Evolutionary conservation across 805 yeast genomes (phyloP), one percentile per base, ranked within the genome.

Genomic region (Zygosaccharomyces bailii): DNA sequence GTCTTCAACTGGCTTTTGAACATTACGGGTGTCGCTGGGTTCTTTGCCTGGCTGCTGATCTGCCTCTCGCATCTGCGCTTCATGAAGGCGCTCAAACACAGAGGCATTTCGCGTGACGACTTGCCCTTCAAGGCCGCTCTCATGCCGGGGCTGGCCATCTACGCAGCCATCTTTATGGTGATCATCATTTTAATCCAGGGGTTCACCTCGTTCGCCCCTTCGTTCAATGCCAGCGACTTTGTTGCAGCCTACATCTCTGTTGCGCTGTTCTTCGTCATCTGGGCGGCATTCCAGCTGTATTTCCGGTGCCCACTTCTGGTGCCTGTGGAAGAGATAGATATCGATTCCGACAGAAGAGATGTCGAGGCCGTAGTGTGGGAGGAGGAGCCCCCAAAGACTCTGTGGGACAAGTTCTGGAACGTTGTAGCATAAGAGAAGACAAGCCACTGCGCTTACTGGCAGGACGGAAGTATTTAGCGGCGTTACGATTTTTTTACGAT

Each of bases 21-120:
- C 62, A 82, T 84, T 54, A 76, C 86, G n/a, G 85, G 86, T 21
- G 82, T 83, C 39, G 82, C 89, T 8, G 90, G 90, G 47, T 72
- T 84, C 52, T 80, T 83, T 53, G 74, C 86, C 13, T 82, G 90
- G 90, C 74, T 79, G 39, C 75, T 79, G 60, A 82, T 84, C 49
- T 72, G 81, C 21, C 63, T 75, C 36, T 70, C 84, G 2, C 90
- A 83, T 64, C 66, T 84, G 45, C 71, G 90, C 61, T 84, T 84
- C 66, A 84, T 84, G 82, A 63, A 70, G 32, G 81, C 83, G 25
- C 67, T 86, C 55, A 76, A 74, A 54, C 61, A 69, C 17, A 77
- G 88, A 61, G 80, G 81, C 40, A 80, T 84, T 44, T 70, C 82
- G 19, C 70, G 95, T 57, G 80, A 82, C 54, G 72, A 75, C 8